phyloP scores from a whole-genome alignment of 495 filamentous ascomycete species.

The Trichocladium antarcticum region DNA sequence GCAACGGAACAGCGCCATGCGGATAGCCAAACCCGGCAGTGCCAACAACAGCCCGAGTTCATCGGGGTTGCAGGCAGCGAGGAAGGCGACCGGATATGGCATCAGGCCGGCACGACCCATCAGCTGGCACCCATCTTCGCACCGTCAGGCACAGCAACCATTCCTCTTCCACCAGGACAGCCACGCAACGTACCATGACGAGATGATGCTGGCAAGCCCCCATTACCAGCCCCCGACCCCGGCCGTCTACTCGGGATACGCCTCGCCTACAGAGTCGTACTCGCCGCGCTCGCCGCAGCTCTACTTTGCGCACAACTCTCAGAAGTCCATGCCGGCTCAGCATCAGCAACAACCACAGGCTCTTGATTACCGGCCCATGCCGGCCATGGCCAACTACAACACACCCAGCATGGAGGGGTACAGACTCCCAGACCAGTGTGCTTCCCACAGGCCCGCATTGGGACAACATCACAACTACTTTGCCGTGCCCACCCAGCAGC shows the following conservation, averaged over 20 bases:
- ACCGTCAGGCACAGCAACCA: slow-evolving; percentile 7
- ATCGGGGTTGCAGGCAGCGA: slow-evolving; percentile 10
- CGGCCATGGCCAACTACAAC: no score
- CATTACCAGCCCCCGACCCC: slow-evolving; percentile 35
- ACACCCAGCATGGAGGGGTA: no score
- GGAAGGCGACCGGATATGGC: no score
- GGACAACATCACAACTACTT: no score
- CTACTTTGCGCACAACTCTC: no score
- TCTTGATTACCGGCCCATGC: no score
- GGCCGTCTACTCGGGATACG: slow-evolving; percentile 34
- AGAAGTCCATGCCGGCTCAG: slow-evolving; percentile 1
- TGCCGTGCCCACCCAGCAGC: no score
- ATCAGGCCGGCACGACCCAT: slow-evolving; percentile 41
- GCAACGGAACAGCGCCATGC: slow-evolving; percentile 37
- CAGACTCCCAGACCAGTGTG: no score
- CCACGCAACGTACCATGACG: slow-evolving; percentile 15
- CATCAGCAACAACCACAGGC: slow-evolving; percentile 5
- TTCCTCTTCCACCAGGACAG: no score
- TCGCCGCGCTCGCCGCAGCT: slow-evolving; percentile 28
- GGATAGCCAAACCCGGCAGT: slow-evolving; percentile 57
- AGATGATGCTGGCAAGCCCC: slow-evolving; percentile 28
- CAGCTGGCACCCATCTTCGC: slow-evolving; percentile 58
- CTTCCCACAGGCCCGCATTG: no score
- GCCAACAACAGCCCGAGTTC: slow-evolving; percentile 59
- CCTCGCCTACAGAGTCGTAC: slow-evolving; percentile 33